Base-by-base conservation (phyloP, 2,329 filamentous ascomycete species). In the Calonectria montana region DNA sequence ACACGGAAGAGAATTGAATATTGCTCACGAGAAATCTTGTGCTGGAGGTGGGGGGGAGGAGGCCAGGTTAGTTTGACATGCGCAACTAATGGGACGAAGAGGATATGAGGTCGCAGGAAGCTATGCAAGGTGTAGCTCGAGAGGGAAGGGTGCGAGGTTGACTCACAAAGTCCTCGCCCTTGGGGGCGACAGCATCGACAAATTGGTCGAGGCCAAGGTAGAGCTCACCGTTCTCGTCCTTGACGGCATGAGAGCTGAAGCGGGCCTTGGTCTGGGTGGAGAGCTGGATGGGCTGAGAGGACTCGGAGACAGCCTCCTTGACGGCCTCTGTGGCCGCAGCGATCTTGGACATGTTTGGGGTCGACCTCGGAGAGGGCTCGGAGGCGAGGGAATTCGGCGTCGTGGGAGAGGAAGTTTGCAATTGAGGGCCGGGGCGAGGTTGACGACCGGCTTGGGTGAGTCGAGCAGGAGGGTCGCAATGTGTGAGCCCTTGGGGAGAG, bases 1-100 rank as follows among this genome's bases (percentile, higher is more conserved):
- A 99, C 94, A 75, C 89, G 88, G 85, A 99, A 99, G 59, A 99
- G 93, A 80, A 99, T 94, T 65, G 93, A 92, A 85, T 98, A 99
- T 84, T 98, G 97, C 79, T 97, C 94, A 78, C 96, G 93, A 86
- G 95, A 94, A 87, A 99, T 98, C 85, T 99, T 99, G 88, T 98
- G 96, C 96, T 98, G 81, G 76, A 71, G 55, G 47, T 27, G 37
- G 50, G 45, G 31, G 57, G 48, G 29, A 41, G n/a, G n/a, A 23
- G n/a, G 29, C 3, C 12, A 48, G 43, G 73, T 74, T 79, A 66
- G 75, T 68, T 71, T 27, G 66, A 61, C 37, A 43, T 65, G 73
- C 65, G 64, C 66, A 43, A 61, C 21, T 15, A 25, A 31, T 18
- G 21, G n/a, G 27, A 47, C 23, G 27, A 31, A 12, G 27, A 27